Conservation (phyloP, 768 basidiomycete genomes). For the Macrocybe gigantea region DNA sequence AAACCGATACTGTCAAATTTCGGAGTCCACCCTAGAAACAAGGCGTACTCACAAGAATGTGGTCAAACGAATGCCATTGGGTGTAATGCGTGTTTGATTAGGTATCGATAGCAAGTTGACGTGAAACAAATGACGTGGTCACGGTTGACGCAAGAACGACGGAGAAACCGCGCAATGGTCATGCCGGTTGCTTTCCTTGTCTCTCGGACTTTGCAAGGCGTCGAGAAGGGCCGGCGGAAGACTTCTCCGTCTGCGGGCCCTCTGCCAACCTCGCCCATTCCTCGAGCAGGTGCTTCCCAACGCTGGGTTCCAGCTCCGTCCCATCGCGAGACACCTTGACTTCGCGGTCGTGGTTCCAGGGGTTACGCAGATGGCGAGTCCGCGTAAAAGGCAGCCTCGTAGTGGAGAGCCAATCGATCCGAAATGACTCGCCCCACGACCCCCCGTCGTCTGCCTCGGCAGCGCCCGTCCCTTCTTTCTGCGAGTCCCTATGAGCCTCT, state of each 20-base stretch:
- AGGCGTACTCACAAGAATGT: too few relatives aligned
- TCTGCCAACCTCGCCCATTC: slow-evolving; percentile 51
- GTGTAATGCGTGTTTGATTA: too few relatives aligned
- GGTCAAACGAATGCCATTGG: too few relatives aligned
- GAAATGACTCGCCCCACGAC: slow-evolving; percentile 75
- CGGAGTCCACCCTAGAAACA: too few relatives aligned
- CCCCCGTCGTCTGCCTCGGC: slow-evolving; percentile 15
- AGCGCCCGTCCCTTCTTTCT: slow-evolving; percentile 6
- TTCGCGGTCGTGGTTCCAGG: slow-evolving; percentile 86
- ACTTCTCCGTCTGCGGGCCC: not conserved
- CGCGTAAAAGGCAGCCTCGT: slow-evolving; percentile 67
- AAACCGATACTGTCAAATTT: too few relatives aligned
- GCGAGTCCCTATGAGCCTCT: not conserved
- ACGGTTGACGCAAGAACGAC: too few relatives aligned
- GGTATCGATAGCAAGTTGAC: too few relatives aligned
- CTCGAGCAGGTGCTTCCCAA: slow-evolving; percentile 62
- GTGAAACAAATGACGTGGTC: too few relatives aligned
- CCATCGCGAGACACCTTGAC: slow-evolving; percentile 85
- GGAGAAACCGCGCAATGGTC: too few relatives aligned
- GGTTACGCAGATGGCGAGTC: slow-evolving; percentile 79
- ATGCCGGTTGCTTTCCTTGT: too few relatives aligned
- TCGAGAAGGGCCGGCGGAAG: too few relatives aligned
- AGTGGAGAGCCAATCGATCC: slow-evolving; percentile 76
- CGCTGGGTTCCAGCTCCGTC: slow-evolving; percentile 81
- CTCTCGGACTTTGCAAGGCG: too few relatives aligned